Evolutionary conservation across 2,329 filamentous ascomycete genomes (phyloP), one percentile per base, ranked within the genome.

Genomic region (Nemania diffusa): DNA sequence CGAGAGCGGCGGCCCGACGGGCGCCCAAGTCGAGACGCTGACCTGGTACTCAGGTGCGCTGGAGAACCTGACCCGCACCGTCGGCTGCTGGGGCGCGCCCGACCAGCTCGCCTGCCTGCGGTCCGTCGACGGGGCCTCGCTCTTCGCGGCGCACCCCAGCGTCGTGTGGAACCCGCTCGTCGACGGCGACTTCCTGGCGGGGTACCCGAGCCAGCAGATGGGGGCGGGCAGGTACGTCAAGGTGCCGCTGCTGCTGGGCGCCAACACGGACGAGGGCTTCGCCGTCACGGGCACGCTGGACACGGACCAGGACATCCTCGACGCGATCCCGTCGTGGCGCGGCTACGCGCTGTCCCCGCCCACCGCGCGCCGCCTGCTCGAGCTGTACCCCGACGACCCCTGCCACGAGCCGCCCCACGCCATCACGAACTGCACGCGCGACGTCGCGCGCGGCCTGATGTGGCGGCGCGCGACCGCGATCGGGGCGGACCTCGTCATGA

Each of bases 201-300:
- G 76, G 0, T 85, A 83, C 56, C 83, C 84, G 1, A 84, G 84
- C 65, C 78, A 81, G 29, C 79, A 84, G 4, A 80, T 81, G 32
- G 73, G 75, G 0, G 69, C 78, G n/a, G 79, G 79, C 0, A 81
- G 81, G 17, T 85, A 81, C 71, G 77, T 81, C 46, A 74, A 78
- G 2, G 77, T 85, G 0, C 84, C 84, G 0, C 75, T 84, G 22
- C 73, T 87, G 1, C 81, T 79, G 0, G 84, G 84, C 2, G 79
- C 83, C 57, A 86, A 85, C 68, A 82, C 79, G 3, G 84, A 86
- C 69, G 84, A 86, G 46, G 76, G 75, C 34, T 83, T 84, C 67
- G 80, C 78, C 5, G 78, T 83, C n/a, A 74, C 78, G 0, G 76
- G 75, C n/a, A 75, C 72, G 1, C 72, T 78, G 5, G 74, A 85